Evolutionary conservation across 2,329 filamentous ascomycete genomes (phyloP), one percentile per base, ranked within the genome.

Genomic region (Paracoccidioides lutzii): DNA sequence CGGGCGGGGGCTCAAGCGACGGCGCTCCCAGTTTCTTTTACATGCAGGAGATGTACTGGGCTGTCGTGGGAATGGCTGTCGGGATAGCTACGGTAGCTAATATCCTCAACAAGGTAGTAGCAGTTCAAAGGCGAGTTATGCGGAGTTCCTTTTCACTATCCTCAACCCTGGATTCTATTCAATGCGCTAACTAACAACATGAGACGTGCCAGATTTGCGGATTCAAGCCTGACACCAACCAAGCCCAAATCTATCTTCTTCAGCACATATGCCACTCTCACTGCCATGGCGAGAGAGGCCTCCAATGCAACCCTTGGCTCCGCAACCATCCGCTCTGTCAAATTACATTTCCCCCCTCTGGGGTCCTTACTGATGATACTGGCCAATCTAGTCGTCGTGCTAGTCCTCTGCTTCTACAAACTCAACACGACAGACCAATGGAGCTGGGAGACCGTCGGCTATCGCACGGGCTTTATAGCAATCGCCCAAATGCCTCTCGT

Each of bases 391-490:
- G 58, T 77, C 5, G 66, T 77, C 12, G 70, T 78, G 2, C 61
- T 82, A n/a, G 68, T 80, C 1, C 72, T 81, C 33, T 80, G 76
- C 62, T 78, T 82, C 59, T 81, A 81, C 63, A 75, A 74, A 37
- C 70, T 81, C 35, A 70, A 82, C 62, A 72, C 78, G 0, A 67
- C 64, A 0, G 70, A 79, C 55, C 66, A 72, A 49, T 75, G 76
- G 67, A 69, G 71, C 44, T 80, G 76, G 71, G 80, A 83, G 61
- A 69, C 75, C 48, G 75, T 83, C 55, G 81, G 76, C 10, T 82
- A 81, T 61, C 74, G 79, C 37, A 76, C 75, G 4, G 79, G 77
- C 4, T 78, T 76, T 55, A 71, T 81, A 45, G 72, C 77, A 10
- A 69, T 81, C 49, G 69, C 73, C 8, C 79, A 81, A 60, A 60